Evolutionary conservation across 169 alveolate species (phyloP).

Genomic region (Cryptosporidium viatorum): DNA sequence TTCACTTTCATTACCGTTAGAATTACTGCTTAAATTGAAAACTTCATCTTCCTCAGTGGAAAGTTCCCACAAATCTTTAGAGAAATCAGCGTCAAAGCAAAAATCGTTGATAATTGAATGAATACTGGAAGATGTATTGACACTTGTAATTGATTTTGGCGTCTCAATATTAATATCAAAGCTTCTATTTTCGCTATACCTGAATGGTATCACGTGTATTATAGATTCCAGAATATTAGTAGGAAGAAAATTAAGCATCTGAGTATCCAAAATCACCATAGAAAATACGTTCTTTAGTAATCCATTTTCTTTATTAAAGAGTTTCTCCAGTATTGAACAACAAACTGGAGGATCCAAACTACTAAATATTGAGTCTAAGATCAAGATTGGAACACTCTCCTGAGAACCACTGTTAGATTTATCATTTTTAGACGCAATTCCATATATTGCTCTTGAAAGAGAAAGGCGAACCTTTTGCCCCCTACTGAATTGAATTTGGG

Average conservation of each 20-base stretch:
- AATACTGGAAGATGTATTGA: slow-evolving; percentile 13
- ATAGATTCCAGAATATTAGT: slow-evolving; percentile 4
- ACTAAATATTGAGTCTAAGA: slow-evolving; percentile 50
- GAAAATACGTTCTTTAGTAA: slow-evolving; percentile 38
- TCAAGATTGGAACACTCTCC: slow-evolving; percentile 7
- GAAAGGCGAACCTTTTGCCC: slow-evolving; percentile 61
- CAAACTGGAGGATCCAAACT: slow-evolving; percentile 69
- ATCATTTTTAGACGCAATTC: neutral
- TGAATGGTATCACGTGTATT: slow-evolving; percentile 1
- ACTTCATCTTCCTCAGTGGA: slow-evolving; percentile 32
- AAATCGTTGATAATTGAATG: slow-evolving; percentile 28
- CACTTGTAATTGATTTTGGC: slow-evolving; percentile 2
- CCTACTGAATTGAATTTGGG: slow-evolving; percentile 38
- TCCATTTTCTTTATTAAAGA: slow-evolving; percentile 38
- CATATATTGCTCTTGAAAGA: slow-evolving; percentile 65
- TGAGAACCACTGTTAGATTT: neutral
- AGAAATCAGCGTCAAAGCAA: slow-evolving; percentile 35
- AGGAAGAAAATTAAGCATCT: slow-evolving; percentile 53
- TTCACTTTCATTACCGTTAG: neutral
- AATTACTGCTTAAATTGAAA: neutral
- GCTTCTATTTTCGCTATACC: neutral
- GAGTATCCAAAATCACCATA: slow-evolving; percentile 8
- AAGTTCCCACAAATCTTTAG: slow-evolving; percentile 48
- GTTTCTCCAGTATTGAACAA: slow-evolving; percentile 40
- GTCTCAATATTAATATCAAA: neutral